These are phyloP conservation scores for Cymbopogon citratus DNA, from an alignment of 176 grass and related monocot species.

Conservation along the genomic window DNA sequence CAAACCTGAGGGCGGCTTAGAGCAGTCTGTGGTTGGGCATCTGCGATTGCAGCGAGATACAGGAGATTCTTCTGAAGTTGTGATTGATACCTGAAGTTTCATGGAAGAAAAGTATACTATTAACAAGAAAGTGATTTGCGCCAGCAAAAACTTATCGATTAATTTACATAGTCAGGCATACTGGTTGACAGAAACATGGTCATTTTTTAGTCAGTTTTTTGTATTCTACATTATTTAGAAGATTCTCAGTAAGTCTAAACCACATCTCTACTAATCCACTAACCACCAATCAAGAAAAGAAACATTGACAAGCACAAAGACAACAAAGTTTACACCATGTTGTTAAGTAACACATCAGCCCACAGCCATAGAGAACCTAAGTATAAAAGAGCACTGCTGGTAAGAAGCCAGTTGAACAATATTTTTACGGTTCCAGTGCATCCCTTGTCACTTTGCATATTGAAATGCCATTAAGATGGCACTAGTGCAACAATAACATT, in stretches of 20 bases:
- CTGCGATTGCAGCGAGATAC: conserved; percentile 88
- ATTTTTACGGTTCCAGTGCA: not conserved
- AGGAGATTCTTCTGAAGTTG: conserved; percentile 98
- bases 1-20: conserved; percentile 73
- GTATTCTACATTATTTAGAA: not conserved
- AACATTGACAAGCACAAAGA: not conserved
- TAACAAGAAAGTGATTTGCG: not conserved
- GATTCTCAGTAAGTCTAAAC: not conserved
- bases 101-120: not conserved
- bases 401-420: not conserved
- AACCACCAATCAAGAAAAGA: not conserved
- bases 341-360: not conserved
- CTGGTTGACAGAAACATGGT: not conserved
- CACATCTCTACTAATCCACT: not conserved
- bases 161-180: not conserved
- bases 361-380: not conserved
- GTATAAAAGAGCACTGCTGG: not conserved
- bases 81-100: conserved; percentile 78
- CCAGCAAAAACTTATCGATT: not conserved
- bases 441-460: not conserved
- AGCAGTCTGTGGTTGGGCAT: conserved; percentile 73
- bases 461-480: not conserved
- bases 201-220: not conserved
- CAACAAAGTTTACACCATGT: not conserved
- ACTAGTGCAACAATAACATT: not conserved